Conservation (phyloP, 495 filamentous ascomycete genomes). For the Jackrogersella minutella region DNA sequence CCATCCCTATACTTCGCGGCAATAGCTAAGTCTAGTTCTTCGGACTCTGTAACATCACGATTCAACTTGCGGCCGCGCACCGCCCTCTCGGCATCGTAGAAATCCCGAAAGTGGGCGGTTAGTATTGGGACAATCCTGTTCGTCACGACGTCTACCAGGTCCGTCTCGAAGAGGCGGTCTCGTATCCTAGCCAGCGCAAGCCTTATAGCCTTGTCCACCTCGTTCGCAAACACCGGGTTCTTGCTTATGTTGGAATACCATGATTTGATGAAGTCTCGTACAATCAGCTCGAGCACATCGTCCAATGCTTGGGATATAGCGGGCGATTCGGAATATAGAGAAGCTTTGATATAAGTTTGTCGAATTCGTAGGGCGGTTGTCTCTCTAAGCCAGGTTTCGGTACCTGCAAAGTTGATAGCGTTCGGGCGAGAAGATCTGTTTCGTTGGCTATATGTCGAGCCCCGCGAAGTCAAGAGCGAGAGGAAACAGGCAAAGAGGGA, state of each 20-base stretch:
- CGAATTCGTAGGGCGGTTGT: constrained; percentile 63
- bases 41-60: constrained; percentile 91
- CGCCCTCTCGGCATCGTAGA: constrained; percentile 86
- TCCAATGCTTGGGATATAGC: constrained; percentile 83
- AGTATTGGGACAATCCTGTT: constrained; percentile 86
- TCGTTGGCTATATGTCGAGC: constrained; percentile 51
- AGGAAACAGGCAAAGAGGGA: constrained; percentile 59
- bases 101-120: constrained; percentile 89
- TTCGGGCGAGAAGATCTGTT: constrained; percentile 51
- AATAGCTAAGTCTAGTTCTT: constrained; percentile 93
- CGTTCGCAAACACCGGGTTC: constrained; percentile 79
- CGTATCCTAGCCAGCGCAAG: constrained; percentile 74
- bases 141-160: constrained; percentile 81
- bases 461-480: constrained; percentile 68
- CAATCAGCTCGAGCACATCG: constrained; percentile 75
- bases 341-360: constrained; percentile 59
- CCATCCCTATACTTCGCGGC: constrained; percentile 91
- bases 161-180: constrained; percentile 72
- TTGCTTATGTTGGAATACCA: constrained; percentile 91
- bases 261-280: constrained; percentile 83
- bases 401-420: constrained; percentile 67
- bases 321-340: constrained; percentile 80
- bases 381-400: constrained; percentile 73
- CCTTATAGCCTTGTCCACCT: constrained; percentile 83
- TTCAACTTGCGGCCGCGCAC: constrained; percentile 88